Conservation (phyloP, 2,329 filamentous ascomycete species). For the Exophiala sideris region DNA sequence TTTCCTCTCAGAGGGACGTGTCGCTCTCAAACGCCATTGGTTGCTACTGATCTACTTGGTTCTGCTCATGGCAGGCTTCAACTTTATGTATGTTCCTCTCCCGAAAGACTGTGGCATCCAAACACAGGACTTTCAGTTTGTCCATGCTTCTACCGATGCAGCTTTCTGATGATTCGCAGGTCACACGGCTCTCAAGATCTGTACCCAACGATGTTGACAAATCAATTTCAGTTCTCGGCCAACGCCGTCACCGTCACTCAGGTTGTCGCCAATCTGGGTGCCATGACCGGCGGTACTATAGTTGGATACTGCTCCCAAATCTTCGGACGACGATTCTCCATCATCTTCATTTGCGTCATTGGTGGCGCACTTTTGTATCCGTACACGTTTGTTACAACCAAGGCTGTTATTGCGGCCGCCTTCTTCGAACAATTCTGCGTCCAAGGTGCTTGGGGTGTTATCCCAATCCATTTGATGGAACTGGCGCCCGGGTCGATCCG, state of each 20-base stretch:
- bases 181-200: slow-evolving; percentile 55
- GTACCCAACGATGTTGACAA: slow-evolving; percentile 60
- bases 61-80: slow-evolving; percentile 84
- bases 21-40: slow-evolving; percentile 78
- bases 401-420: slow-evolving; percentile 69
- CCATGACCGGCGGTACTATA: slow-evolving; percentile 64
- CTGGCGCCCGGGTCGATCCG: slow-evolving; percentile 59
- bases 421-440: slow-evolving; percentile 83
- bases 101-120: slow-evolving; percentile 29
- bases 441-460: slow-evolving; percentile 72
- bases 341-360: slow-evolving; percentile 60
- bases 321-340: slow-evolving; percentile 65
- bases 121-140: neutral
- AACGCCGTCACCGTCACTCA: slow-evolving; percentile 66
- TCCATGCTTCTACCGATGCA: neutral
- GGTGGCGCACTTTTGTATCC: slow-evolving; percentile 80
- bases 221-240: slow-evolving; percentile 53
- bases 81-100: slow-evolving; percentile 62
- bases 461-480: slow-evolving; percentile 68
- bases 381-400: slow-evolving; percentile 66
- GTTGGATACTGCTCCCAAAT: slow-evolving; percentile 68
- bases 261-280: slow-evolving; percentile 69
- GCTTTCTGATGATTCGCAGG: too few relatives aligned
- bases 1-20: slow-evolving; percentile 73
- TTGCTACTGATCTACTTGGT: slow-evolving; percentile 75